Evolutionary conservation across 192 early-diverging fungal genomes (phyloP).

Genomic region (Dispira simplex): DNA sequence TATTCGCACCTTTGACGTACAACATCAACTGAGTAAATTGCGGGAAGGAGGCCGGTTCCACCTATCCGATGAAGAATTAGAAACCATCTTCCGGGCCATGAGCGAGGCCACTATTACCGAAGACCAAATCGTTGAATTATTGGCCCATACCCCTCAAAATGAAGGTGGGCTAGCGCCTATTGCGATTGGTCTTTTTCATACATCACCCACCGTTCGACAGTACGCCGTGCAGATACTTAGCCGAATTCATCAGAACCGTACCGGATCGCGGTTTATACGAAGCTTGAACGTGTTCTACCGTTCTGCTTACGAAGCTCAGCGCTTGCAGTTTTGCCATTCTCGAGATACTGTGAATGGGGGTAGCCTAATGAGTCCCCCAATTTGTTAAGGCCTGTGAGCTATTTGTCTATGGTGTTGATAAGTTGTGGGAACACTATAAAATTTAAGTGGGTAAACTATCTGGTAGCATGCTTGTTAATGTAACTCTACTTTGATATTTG

Average conservation of each 20-base stretch:
- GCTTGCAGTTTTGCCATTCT: not conserved
- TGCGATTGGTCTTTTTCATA: conserved; percentile 69
- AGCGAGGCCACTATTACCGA: conserved; percentile 49
- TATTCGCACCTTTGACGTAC: conserved; percentile 52
- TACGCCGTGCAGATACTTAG: conserved; percentile 61
- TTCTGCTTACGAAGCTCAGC: conserved; percentile 18
- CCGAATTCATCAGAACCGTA: conserved; percentile 49
- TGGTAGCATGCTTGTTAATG: too few species aligned
- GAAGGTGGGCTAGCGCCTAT: conserved; percentile 69
- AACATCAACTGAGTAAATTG: conserved; percentile 46
- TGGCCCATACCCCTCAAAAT: conserved; percentile 57
- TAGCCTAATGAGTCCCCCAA: too few species aligned
- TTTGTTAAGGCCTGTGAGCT: too few species aligned
- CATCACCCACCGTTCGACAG: conserved; percentile 40
- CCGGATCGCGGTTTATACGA: conserved; percentile 25
- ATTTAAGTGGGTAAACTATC: too few species aligned
- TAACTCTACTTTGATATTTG: too few species aligned
- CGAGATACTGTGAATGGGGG: not conserved
- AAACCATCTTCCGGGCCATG: conserved; percentile 51
- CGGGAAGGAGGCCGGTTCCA: conserved; percentile 22
- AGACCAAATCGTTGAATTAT: conserved; percentile 57
- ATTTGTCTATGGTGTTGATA: too few species aligned
- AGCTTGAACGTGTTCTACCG: conserved; percentile 33
- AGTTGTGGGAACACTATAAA: too few species aligned
- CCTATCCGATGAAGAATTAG: conserved; percentile 41